Percentiles rank a stretch among this genome's conserved stretches.
phyloP scores from a whole-genome alignment of 345 rosid species.

The Rhizophora apiculata region DNA sequence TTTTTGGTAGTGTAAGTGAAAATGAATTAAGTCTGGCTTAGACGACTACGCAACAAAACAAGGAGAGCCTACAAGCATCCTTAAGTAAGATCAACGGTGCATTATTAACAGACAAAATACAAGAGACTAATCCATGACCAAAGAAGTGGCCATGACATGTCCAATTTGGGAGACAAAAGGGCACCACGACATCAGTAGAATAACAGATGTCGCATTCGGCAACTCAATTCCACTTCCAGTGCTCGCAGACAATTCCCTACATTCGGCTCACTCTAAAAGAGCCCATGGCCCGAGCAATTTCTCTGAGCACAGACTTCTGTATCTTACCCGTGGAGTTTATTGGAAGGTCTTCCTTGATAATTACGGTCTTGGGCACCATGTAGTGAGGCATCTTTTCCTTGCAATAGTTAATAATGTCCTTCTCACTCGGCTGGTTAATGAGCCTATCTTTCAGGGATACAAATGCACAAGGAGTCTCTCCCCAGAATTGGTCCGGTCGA shows the following conservation, averaged over 20 bases:
- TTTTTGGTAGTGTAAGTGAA: no score
- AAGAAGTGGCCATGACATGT: no score
- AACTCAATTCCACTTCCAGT: background rate
- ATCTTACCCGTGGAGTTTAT: slow-evolving; percentile 78
- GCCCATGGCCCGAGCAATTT: slow-evolving; percentile 35
- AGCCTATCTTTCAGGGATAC: slow-evolving; percentile 15
- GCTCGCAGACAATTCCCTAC: background rate
- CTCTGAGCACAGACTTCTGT: slow-evolving; percentile 59
- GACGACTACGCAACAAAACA: no score
- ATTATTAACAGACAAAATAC: no score
- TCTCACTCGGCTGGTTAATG: background rate
- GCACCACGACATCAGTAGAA: background rate
- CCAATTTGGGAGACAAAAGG: background rate
- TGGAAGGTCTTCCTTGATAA: slow-evolving; percentile 57
- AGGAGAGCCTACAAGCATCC: no score
- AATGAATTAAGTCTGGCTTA: no score
- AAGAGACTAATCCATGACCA: no score
- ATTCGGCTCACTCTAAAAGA: background rate
- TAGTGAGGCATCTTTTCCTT: slow-evolving; percentile 59
- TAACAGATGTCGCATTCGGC: background rate
- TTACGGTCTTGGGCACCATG: slow-evolving; percentile 71
- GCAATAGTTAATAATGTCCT: slow-evolving; percentile 58
- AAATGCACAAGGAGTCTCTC: slow-evolving; percentile 30
- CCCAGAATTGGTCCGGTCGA: slow-evolving; percentile 21
- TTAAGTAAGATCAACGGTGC: no score